Evolutionary conservation across 2,329 filamentous ascomycete species (phyloP).

Genomic region (Penicillium sp.): DNA sequence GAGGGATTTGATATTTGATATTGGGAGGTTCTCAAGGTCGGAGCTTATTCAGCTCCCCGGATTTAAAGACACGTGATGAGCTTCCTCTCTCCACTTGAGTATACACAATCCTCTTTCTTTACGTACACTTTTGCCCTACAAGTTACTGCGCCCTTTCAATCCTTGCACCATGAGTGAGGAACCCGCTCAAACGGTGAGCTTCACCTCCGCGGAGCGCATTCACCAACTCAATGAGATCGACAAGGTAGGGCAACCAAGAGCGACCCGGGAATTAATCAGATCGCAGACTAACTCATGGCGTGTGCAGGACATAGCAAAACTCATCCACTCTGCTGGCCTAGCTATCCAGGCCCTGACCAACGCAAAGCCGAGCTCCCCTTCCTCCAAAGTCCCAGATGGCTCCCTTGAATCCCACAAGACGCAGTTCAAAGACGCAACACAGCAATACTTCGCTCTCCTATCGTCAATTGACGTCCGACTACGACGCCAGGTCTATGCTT

Average conservation of each 20-base stretch:
- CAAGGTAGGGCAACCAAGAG: slow-evolving; percentile 43
- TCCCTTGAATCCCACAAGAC: slow-evolving; percentile 53
- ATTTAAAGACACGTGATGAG: slow-evolving; percentile 12
- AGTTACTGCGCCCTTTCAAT: background rate
- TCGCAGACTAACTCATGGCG: background rate
- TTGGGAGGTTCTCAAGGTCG: slow-evolving; percentile 1
- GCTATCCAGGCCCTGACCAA: slow-evolving; percentile 61
- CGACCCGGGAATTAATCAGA: background rate
- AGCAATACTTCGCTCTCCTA: slow-evolving; percentile 65
- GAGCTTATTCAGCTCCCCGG: slow-evolving; percentile 12
- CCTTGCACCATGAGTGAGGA: slow-evolving; percentile 21
- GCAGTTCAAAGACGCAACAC: slow-evolving; percentile 52
- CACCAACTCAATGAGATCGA: slow-evolving; percentile 76
- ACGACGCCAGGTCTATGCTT: slow-evolving; percentile 67
- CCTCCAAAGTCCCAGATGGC: slow-evolving; percentile 32
- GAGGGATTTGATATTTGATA: slow-evolving; percentile 29
- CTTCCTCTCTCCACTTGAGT: background rate
- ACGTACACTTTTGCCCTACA: background rate
- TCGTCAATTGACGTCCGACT: slow-evolving; percentile 70
- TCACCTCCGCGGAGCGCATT: slow-evolving; percentile 72
- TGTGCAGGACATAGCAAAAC: slow-evolving; percentile 46
- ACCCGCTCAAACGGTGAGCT: slow-evolving; percentile 36
- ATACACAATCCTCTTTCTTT: too few species aligned
- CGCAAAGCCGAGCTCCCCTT: slow-evolving; percentile 34
- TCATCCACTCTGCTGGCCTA: slow-evolving; percentile 56